Evolutionary conservation across 345 rosid species (phyloP).

Genomic region (Rhodomyrtus tomentosa): DNA sequence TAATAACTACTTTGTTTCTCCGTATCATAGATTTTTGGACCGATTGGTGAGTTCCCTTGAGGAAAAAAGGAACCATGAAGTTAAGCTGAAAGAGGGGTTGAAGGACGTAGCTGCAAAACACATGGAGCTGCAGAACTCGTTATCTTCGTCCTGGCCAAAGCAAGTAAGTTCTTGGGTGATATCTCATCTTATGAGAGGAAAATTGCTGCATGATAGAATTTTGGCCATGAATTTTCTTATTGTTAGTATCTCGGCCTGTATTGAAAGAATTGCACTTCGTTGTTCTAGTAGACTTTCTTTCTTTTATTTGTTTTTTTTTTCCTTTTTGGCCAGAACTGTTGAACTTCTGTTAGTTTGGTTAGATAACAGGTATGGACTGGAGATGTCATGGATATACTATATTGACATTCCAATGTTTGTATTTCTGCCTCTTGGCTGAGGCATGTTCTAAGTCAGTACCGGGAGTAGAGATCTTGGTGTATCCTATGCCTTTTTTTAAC

Average conservation of each 20-base stretch:
- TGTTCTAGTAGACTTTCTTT: too few relatives aligned
- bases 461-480: background rate
- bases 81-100: conserved; percentile 68
- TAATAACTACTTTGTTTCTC: background rate
- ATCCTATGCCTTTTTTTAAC: background rate
- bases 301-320: too few relatives aligned
- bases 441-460: background rate
- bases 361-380: too few relatives aligned
- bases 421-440: too few relatives aligned
- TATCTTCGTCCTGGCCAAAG: conserved; percentile 91
- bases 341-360: too few relatives aligned
- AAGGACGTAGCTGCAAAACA: conserved; percentile 70
- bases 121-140: conserved; percentile 86
- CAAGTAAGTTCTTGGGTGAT: conserved; percentile 30
- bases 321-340: too few relatives aligned
- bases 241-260: too few relatives aligned
- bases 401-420: too few relatives aligned
- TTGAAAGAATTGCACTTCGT: too few relatives aligned
- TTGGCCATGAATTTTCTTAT: too few relatives aligned
- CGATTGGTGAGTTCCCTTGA: conserved; percentile 73
- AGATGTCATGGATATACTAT: too few relatives aligned
- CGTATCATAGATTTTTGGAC: conserved; percentile 63
- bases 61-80: conserved; percentile 79
- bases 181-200: background rate
- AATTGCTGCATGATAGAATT: background rate